A percentile compares a stretch with the other conserved stretches of the same genome.
Evolutionary conservation across 2,329 filamentous ascomycete species (phyloP).

Genomic region (Beauveria medogensis): DNA sequence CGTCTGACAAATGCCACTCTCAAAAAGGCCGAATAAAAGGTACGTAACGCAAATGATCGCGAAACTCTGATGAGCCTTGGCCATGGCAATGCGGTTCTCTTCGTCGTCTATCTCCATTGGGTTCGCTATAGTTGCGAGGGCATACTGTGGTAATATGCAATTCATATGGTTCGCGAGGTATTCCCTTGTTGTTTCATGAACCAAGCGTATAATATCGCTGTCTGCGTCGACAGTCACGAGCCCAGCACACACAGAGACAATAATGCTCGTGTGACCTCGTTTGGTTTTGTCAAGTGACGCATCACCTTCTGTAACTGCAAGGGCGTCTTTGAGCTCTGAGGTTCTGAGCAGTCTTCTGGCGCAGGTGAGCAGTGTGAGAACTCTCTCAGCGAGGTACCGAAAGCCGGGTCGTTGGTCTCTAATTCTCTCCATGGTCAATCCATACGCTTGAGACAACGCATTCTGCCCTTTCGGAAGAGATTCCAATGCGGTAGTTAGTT

Average conservation of each 20-base stretch:
- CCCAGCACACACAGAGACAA: conserved; percentile 30
- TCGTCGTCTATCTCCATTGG: background rate
- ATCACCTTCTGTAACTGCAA: conserved; percentile 25
- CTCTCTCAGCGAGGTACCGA: conserved; percentile 23
- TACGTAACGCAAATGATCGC: background rate
- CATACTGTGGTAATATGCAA: background rate
- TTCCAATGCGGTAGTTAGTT: conserved; percentile 18
- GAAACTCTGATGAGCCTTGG: background rate
- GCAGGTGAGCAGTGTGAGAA: conserved; percentile 30
- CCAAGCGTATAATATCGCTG: conserved; percentile 28
- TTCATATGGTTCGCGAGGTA: background rate
- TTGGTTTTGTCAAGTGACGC: conserved; percentile 22
- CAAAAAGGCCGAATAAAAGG: background rate
- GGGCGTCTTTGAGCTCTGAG: conserved; percentile 30
- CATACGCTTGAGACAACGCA: conserved; percentile 31
- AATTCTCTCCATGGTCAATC: conserved; percentile 32
- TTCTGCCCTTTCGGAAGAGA: background rate
- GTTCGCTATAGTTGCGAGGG: background rate
- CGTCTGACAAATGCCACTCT: background rate
- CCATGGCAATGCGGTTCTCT: background rate
- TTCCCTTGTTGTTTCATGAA: conserved; percentile 14
- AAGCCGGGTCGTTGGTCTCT: conserved; percentile 23
- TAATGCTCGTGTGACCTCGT: conserved; percentile 10
- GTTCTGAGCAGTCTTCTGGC: conserved; percentile 24
- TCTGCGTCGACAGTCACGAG: conserved; percentile 30